Percentiles rank a stretch among this genome's conserved stretches.
These are phyloP conservation scores for Globomyces sp. DNA, from an alignment of 371 early-diverging fungal genomes.

Conservation along the genomic window DNA sequence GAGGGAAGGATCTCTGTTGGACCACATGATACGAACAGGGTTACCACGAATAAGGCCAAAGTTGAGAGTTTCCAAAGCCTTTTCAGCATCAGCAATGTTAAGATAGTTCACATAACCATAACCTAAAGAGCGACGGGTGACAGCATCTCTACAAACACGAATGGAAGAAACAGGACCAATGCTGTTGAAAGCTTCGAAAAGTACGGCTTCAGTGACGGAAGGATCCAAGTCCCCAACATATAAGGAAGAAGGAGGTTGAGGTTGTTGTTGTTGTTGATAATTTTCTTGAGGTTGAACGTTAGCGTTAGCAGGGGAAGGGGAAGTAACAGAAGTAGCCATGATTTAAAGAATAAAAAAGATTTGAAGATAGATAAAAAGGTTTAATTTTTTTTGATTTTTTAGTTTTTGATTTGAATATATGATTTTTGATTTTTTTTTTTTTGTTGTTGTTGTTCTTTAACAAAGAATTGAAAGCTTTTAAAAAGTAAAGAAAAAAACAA, in stretches of 20 bases:
- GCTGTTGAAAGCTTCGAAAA: slow-evolving; percentile 95
- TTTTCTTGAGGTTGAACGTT: slow-evolving; percentile 8
- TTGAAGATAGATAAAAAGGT: slow-evolving; percentile 4
- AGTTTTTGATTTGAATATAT: slow-evolving; percentile 6
- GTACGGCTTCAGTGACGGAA: slow-evolving; percentile 93
- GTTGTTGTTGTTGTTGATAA: slow-evolving; percentile 7
- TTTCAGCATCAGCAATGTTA: slow-evolving; percentile 60
- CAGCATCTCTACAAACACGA: slow-evolving; percentile 97
- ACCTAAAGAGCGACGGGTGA: slow-evolving; percentile 94
- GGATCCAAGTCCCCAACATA: slow-evolving; percentile 64
- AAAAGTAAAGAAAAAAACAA: too few species aligned
- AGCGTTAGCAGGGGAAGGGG: slow-evolving; percentile 24
- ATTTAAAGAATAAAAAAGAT: slow-evolving; percentile 9
- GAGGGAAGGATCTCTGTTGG: slow-evolving; percentile 95
- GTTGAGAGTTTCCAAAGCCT: slow-evolving; percentile 93
- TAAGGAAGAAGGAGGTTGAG: slow-evolving; percentile 62
- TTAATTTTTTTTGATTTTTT: slow-evolving; percentile 21
- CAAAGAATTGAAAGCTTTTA: too few species aligned
- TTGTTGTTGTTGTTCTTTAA: too few species aligned
- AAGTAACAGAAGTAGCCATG: slow-evolving; percentile 32
- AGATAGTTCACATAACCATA: slow-evolving; percentile 98
- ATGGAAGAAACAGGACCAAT: slow-evolving; percentile 95
- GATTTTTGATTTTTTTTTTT: too few species aligned
- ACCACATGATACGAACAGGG: slow-evolving; percentile 99
- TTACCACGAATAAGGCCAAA: slow-evolving; percentile 91